phyloP scores from a whole-genome alignment of 1,284 basidiomycete genomes.

The Heterobasidion parviporum region DNA sequence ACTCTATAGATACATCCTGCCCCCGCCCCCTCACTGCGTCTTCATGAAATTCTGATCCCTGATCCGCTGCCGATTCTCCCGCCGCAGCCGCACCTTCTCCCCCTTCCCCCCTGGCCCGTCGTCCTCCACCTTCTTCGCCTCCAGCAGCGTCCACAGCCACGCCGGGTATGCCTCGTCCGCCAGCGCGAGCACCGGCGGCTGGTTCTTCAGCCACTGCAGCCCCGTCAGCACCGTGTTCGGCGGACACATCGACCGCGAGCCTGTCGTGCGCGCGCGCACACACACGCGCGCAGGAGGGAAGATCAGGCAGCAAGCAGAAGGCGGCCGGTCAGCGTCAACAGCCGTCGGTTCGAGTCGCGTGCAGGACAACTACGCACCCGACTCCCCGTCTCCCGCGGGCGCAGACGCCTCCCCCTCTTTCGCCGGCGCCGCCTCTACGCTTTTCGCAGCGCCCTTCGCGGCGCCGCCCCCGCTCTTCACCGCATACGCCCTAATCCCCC shows the following conservation, averaged over 20 bases:
- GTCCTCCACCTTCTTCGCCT: conserved; percentile 47
- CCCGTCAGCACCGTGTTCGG: conserved; percentile 70
- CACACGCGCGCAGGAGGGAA: not conserved
- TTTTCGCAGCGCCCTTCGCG: too few species aligned
- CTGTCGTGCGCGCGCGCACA: not conserved
- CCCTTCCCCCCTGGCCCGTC: conserved; percentile 66
- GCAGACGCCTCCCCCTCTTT: too few species aligned
- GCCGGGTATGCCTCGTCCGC: conserved; percentile 83
- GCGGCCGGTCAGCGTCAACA: not conserved
- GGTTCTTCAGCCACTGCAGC: conserved; percentile 77
- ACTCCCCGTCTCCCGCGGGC: too few species aligned
- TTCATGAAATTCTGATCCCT: conserved; percentile 75
- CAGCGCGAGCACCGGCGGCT: conserved; percentile 71
- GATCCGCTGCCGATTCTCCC: conserved; percentile 55
- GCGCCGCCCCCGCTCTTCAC: too few species aligned
- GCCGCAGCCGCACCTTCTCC: conserved; percentile 53
- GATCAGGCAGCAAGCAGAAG: not conserved
- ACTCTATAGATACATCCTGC: too few species aligned
- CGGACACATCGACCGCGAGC: conserved; percentile 45
- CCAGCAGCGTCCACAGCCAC: conserved; percentile 82
- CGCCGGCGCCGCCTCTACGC: too few species aligned
- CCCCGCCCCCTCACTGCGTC: conserved; percentile 40
- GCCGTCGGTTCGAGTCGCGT: too few species aligned
- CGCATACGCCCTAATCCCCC: too few species aligned
- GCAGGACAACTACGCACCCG: too few species aligned